Conservation (phyloP, 2,329 filamentous ascomycete genomes). For the Pezicula rhizophila region DNA sequence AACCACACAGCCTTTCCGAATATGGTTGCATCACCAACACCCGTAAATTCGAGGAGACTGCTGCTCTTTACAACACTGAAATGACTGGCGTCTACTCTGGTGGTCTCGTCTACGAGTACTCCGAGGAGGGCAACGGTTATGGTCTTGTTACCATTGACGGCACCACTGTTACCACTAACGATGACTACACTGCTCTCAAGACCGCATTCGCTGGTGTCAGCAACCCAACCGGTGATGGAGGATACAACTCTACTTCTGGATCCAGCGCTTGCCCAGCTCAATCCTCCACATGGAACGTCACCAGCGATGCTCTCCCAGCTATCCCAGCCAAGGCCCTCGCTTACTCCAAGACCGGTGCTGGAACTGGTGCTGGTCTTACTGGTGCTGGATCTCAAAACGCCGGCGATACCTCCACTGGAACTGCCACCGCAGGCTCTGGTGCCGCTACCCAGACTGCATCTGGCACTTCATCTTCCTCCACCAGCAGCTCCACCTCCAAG, state of each 20-base stretch:
- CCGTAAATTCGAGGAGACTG: conserved; percentile 73
- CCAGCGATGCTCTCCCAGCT: conserved; percentile 35
- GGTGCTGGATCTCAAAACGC: conserved; percentile 15
- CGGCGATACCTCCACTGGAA: conserved; percentile 4
- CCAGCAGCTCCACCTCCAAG: neutral
- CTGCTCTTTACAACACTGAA: conserved; percentile 67
- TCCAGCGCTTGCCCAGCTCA: conserved; percentile 37
- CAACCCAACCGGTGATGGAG: conserved; percentile 41
- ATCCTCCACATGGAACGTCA: conserved; percentile 40
- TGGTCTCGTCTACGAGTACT: conserved; percentile 92
- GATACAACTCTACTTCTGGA: conserved; percentile 31
- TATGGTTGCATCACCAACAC: conserved; percentile 78
- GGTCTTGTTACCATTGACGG: conserved; percentile 36
- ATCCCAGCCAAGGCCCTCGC: conserved; percentile 32
- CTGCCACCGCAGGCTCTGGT: conserved; percentile 4
- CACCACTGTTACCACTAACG: conserved; percentile 32
- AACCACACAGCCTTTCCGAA: conserved; percentile 58
- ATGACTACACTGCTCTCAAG: conserved; percentile 41
- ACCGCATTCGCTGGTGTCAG: conserved; percentile 33
- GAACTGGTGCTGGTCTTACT: conserved; percentile 34
- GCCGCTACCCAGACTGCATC: neutral
- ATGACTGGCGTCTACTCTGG: conserved; percentile 94
- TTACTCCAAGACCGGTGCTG: conserved; percentile 41
- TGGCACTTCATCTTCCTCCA: neutral
- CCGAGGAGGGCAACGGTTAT: conserved; percentile 67